phyloP scores from a whole-genome alignment of 2,329 filamentous ascomycete genomes.

The Alternaria ventricosa region DNA sequence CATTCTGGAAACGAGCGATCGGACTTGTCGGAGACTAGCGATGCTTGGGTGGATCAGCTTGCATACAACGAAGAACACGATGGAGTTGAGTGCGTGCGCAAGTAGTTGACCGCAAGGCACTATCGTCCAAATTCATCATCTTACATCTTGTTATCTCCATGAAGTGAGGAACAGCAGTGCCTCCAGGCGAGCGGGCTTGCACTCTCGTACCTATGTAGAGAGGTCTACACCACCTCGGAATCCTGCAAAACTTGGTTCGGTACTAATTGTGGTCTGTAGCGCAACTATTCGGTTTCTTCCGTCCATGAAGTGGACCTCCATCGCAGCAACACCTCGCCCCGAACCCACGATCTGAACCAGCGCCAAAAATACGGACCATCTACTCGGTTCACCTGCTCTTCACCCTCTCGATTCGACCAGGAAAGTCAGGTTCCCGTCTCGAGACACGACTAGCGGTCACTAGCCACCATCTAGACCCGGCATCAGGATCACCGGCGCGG shows the following conservation, averaged over 20 bases:
- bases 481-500: background rate
- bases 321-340: background rate
- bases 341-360: background rate
- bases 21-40: background rate
- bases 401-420: background rate
- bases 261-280: too few relatives aligned
- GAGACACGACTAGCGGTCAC: background rate
- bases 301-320: background rate
- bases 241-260: background rate
- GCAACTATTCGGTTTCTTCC: background rate
- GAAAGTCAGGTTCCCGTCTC: background rate
- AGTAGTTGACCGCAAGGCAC: background rate
- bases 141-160: background rate
- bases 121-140: background rate
- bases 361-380: background rate
- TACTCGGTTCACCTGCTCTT: background rate
- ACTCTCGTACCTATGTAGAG: background rate
- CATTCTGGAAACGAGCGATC: background rate
- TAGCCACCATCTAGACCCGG: background rate
- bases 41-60: background rate
- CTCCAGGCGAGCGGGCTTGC: background rate
- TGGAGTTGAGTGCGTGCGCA: background rate
- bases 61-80: background rate
- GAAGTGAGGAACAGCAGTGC: background rate
- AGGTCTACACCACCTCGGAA: rapidly evolving